phyloP scores from a whole-genome alignment of 768 basidiomycete species.

The Trametes gibbosa region DNA sequence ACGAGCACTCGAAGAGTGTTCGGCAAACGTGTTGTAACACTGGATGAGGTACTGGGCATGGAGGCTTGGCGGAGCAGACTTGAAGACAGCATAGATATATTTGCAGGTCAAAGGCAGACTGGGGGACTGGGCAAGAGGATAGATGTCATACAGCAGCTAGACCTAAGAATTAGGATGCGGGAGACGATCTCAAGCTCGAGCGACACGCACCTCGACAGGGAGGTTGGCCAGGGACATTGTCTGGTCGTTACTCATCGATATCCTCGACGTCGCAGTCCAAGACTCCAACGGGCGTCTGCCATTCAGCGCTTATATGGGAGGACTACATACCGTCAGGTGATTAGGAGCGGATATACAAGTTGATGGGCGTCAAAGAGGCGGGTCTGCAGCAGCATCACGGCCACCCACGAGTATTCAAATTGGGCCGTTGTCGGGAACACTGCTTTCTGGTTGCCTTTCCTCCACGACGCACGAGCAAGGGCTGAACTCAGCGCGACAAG shows the following conservation, averaged over 20 bases:
- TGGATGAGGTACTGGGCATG: constrained; percentile 65
- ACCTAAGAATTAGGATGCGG: background rate
- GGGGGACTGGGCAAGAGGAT: constrained; percentile 65
- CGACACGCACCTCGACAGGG: constrained; percentile 35
- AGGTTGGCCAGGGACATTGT: constrained; percentile 25
- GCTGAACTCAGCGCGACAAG: too few relatives aligned
- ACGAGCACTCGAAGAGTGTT: background rate
- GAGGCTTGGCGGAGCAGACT: constrained; percentile 52
- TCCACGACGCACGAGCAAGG: too few relatives aligned
- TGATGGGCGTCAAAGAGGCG: background rate
- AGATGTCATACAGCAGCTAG: constrained; percentile 78
- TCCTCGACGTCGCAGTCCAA: background rate
- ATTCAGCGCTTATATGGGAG: background rate
- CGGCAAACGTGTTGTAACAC: constrained; percentile 23
- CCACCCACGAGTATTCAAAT: background rate
- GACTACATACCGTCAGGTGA: background rate
- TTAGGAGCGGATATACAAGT: background rate
- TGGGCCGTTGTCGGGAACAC: background rate
- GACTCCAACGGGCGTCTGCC: background rate
- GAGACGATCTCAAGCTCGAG: background rate
- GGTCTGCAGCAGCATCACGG: background rate
- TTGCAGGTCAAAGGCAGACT: constrained; percentile 58
- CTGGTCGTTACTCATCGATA: background rate
- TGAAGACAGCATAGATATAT: constrained; percentile 52
- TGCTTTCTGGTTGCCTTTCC: background rate